Evolutionary conservation across 2,329 filamentous ascomycete species (phyloP).

Genomic region (Zasmidium cellare): DNA sequence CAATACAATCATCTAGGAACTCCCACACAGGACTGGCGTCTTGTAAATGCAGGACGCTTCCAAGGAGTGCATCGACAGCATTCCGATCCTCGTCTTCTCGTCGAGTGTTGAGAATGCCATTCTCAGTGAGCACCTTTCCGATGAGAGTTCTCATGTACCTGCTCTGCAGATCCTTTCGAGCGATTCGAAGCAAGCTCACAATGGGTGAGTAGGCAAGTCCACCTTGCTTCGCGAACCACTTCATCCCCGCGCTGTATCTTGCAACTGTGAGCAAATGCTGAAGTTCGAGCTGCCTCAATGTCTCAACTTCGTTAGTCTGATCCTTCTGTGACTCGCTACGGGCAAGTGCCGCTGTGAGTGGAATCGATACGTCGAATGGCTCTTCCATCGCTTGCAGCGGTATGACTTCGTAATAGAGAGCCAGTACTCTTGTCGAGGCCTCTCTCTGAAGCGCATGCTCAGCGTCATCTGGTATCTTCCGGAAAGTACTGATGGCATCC

Average conservation of each 20-base stretch:
- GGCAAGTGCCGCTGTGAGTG: conserved; percentile 68
- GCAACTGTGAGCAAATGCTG: conserved; percentile 81
- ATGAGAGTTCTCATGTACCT: conserved; percentile 34
- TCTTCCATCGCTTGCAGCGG: conserved; percentile 78
- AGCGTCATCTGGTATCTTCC: conserved; percentile 66
- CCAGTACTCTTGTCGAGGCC: conserved; percentile 73
- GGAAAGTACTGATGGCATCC: conserved; percentile 73
- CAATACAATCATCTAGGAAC: conserved; percentile 82
- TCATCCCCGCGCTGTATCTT: conserved; percentile 76
- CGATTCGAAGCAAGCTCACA: conserved; percentile 65
- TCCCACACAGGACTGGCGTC: conserved; percentile 53
- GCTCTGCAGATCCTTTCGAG: conserved; percentile 44
- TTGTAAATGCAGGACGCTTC: conserved; percentile 35
- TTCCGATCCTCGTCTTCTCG: conserved; percentile 30
- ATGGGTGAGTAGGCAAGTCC: conserved; percentile 68
- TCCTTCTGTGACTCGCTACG: conserved; percentile 30
- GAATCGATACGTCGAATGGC: conserved; percentile 82
- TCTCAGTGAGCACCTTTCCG: conserved; percentile 59
- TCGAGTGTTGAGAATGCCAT: conserved; percentile 64
- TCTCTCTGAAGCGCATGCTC: conserved; percentile 67
- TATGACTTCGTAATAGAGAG: conserved; percentile 80
- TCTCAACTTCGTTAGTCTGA: conserved; percentile 43
- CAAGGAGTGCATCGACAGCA: conserved; percentile 49
- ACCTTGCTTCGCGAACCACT: conserved; percentile 80
- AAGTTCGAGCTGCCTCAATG: conserved; percentile 60